These are phyloP conservation scores for Pouteria glomerata DNA, from an alignment of 148 eudicot species.

Conservation along the genomic window DNA sequence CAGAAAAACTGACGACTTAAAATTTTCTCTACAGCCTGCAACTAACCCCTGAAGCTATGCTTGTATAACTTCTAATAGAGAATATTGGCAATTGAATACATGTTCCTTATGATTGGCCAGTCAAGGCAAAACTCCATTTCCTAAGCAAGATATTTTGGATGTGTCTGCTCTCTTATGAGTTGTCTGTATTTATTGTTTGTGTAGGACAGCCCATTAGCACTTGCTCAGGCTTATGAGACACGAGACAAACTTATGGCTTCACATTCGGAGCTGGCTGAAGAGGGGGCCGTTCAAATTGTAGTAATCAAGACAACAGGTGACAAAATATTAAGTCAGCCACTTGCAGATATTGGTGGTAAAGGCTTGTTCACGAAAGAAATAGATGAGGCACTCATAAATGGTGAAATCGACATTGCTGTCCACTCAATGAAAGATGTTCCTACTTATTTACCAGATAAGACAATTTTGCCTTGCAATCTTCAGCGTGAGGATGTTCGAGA, in stretches of 20 bases:
- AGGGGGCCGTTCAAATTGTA: conserved; percentile 86
- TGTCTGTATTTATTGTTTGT: conserved; percentile 26
- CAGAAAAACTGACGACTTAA: neutral
- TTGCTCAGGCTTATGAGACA: conserved; percentile 97
- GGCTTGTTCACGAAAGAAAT: conserved; percentile 97
- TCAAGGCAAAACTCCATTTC: neutral
- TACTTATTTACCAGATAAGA: conserved; percentile 84
- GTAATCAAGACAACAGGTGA: conserved; percentile 94
- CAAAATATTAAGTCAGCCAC: conserved; percentile 73
- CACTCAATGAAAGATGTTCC: conserved; percentile 99
- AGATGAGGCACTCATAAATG: conserved; percentile 83
- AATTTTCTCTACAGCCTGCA: too few species aligned
- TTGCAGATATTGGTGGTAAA: conserved; percentile 98
- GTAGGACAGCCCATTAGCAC: conserved; percentile 91
- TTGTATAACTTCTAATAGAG: neutral
- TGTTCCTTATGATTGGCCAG: neutral
- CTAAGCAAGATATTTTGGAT: neutral
- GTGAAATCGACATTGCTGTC: conserved; percentile 96
- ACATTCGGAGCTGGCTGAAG: conserved; percentile 79
- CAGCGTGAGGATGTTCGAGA: conserved; percentile 94
- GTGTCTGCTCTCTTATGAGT: conserved; percentile 9
- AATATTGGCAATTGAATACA: neutral
- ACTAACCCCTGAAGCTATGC: neutral
- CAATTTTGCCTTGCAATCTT: conserved; percentile 91
- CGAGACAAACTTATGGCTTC: conserved; percentile 66